Base-by-base conservation (phyloP, 352 stramenopile species). In the Phytophthora niederhauseri region DNA sequence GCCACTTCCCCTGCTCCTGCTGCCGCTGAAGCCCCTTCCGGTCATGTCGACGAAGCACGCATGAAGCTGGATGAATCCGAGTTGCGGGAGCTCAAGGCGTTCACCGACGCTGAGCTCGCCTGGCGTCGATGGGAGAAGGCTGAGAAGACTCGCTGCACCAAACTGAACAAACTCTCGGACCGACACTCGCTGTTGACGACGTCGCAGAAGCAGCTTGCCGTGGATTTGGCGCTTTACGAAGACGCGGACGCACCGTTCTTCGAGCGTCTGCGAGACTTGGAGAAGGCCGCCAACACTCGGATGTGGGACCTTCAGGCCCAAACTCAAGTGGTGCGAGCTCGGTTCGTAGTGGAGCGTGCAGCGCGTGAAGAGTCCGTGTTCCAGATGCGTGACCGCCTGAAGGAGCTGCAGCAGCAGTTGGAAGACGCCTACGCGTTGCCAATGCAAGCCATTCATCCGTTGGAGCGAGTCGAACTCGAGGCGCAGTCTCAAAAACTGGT, bases 301-400 rank as follows among this genome's bases (percentile, higher is more conserved):
- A 61, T 93, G 52, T 93, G 81, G 82, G 64, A 70, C 9, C 57
- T 81, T 1, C 85, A 93, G 71, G 80, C 80, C 11, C 75, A 85
- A 36, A 60, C 78, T 0, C 85, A 93, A 64, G 71, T 90, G 12
- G 80, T 86, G 20, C 68, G 82, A 14, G 80, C 78, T 8, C 73
- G 81, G 0, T 93, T 91, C 20, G 66, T 91, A 24, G 66, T 93
- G 2, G 85, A 93, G 58, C 85, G 85, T 11, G 81, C 85, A 11
- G 70, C 75, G 1, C 66, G 80, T 0, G 82, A 91, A 24, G 85
- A 91, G 52, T 84, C 82, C 8, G 46, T 90, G 0, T 87, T 85
- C 26, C 81, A 90, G 26, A 66, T 89, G 38, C 60, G 53, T 26
- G 85, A 91, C 45, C 73, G 77, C 19, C 61, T 87, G 12, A 61